A percentile compares a stretch with the other conserved stretches of the same genome.
Conservation (phyloP, 2,329 filamentous ascomycete genomes). For the Amesomyces nigricolor region DNA sequence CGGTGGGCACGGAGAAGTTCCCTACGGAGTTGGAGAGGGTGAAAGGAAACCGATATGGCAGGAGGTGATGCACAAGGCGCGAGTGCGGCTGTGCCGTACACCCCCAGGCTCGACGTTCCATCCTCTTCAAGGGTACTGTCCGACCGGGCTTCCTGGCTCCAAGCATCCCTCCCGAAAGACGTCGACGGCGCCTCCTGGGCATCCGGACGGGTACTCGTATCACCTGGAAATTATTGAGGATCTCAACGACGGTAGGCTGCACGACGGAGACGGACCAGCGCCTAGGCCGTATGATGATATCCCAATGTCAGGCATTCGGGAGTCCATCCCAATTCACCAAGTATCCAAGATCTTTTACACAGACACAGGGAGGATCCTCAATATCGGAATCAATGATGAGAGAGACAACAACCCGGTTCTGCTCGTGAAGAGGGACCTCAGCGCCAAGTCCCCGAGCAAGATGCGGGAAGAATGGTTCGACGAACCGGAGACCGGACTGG, state of each 20-base stretch:
- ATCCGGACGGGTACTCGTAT: conserved; percentile 58
- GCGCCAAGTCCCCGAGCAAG: conserved; percentile 54
- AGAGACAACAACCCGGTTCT: conserved; percentile 69
- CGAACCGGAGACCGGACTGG: not conserved
- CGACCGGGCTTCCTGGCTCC: conserved; percentile 4
- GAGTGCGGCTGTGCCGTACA: conserved; percentile 70
- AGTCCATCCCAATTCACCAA: conserved; percentile 49
- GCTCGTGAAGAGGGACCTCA: conserved; percentile 64
- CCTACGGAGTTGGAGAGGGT: conserved; percentile 44
- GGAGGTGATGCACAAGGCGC: conserved; percentile 90
- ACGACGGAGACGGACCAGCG: conserved; percentile 37
- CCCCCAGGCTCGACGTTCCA: conserved; percentile 50
- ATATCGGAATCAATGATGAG: conserved; percentile 56
- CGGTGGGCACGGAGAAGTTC: conserved; percentile 37
- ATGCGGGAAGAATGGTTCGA: conserved; percentile 28
- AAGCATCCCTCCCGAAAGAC: not conserved
- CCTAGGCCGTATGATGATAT: conserved; percentile 38
- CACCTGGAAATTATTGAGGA: conserved; percentile 80
- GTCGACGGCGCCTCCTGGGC: conserved; percentile 8
- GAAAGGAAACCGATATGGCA: conserved; percentile 78
- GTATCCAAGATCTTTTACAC: conserved; percentile 92
- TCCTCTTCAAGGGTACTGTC: conserved; percentile 30
- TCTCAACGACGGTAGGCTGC: conserved; percentile 53
- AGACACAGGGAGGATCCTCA: conserved; percentile 82
- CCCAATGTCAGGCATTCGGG: conserved; percentile 42